Evolutionary conservation across 495 filamentous ascomycete species (phyloP).

Genomic region (Talaromyces adpressus): DNA sequence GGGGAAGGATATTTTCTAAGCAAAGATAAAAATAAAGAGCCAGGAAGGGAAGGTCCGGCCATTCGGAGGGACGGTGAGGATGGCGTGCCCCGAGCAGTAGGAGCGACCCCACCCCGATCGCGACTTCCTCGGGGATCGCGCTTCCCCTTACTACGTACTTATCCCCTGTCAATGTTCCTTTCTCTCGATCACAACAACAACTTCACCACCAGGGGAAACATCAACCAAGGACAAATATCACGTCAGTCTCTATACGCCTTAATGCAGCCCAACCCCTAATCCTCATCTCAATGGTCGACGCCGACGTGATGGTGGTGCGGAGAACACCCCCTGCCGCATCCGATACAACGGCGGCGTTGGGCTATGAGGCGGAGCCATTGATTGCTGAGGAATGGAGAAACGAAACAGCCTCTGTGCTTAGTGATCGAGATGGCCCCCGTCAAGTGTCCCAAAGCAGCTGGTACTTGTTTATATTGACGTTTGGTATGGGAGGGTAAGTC

Average conservation of each 20-base stretch:
- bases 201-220: not conserved
- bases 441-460: conserved; percentile 62
- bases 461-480: conserved; percentile 77
- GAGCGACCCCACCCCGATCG: conserved; percentile 1
- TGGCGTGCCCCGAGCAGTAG: not conserved
- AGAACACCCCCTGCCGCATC: conserved; percentile 16
- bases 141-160: not conserved
- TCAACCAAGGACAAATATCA: not conserved
- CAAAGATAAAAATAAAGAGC: not conserved
- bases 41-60: not conserved
- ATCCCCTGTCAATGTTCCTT: not conserved
- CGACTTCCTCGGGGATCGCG: not conserved
- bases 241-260: not conserved
- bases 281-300: not conserved
- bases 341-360: conserved; percentile 11
- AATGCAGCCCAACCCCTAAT: not conserved
- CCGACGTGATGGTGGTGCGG: not conserved
- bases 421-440: not conserved
- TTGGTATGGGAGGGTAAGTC: conserved; percentile 67
- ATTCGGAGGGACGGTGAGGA: not conserved
- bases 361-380: conserved; percentile 10
- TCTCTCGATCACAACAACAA: not conserved
- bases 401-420: conserved; percentile 6
- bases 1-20: not conserved
- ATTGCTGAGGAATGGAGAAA: conserved; percentile 13